These are phyloP conservation scores for Hygrocybe coccinea DNA, from an alignment of 768 basidiomycete species.

Conservation along the genomic window DNA sequence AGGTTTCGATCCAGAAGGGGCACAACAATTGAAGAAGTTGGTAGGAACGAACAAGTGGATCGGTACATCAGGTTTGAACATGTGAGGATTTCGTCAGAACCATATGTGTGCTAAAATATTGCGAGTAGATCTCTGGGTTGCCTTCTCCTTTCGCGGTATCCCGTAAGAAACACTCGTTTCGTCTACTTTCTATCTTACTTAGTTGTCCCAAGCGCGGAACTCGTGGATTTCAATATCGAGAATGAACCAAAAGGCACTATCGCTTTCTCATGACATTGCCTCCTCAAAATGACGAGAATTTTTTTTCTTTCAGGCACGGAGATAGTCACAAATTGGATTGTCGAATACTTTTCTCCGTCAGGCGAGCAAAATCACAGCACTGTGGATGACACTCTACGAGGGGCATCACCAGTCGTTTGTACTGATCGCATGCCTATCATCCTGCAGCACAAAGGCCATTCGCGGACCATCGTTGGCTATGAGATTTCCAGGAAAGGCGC, in stretches of 20 bases:
- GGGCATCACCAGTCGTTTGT: conserved; percentile 46
- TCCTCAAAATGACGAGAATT: conserved; percentile 2
- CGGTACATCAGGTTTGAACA: conserved; percentile 62
- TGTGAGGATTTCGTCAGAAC: conserved; percentile 1
- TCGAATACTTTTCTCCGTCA: conserved; percentile 57
- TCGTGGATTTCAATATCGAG: conserved; percentile 63
- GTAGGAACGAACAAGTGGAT: conserved; percentile 68
- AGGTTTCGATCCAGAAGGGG: conserved; percentile 76
- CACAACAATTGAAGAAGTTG: conserved; percentile 49
- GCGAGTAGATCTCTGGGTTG: conserved; percentile 63
- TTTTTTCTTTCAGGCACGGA: conserved; percentile 34
- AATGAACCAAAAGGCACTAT: conserved; percentile 40
- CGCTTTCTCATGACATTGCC: background rate
- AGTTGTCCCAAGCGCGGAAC: conserved; percentile 40
- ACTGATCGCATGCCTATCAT: conserved; percentile 77
- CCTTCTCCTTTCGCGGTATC: conserved; percentile 72
- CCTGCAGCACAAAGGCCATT: conserved; percentile 80
- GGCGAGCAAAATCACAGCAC: conserved; percentile 16
- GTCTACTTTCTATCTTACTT: background rate
- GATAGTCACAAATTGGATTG: conserved; percentile 65
- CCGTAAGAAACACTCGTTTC: conserved; percentile 52
- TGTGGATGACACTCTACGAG: conserved; percentile 50
- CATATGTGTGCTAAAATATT: background rate
- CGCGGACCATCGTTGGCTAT: conserved; percentile 81
- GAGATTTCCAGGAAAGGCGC: conserved; percentile 57